Conservation (phyloP, 1,284 basidiomycete genomes). For the Sutorius eximius region DNA sequence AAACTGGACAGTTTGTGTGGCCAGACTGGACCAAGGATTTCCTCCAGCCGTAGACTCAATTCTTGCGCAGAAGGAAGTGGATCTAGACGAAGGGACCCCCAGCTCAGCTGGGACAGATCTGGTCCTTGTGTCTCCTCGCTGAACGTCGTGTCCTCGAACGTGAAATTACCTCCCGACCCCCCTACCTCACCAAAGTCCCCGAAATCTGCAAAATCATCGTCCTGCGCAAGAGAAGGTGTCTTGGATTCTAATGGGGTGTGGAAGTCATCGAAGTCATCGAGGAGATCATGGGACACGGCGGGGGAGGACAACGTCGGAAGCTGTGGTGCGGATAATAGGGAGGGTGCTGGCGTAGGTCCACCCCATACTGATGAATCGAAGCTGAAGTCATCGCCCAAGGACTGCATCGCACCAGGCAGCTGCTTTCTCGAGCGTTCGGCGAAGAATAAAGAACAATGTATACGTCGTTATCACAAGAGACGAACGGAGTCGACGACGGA, state of each 20-base stretch:
- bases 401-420: constrained; percentile 21
- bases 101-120: constrained; percentile 46
- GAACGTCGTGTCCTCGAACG: constrained; percentile 45
- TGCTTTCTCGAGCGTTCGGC: constrained; percentile 1
- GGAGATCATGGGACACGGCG: constrained; percentile 47
- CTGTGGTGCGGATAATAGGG: constrained; percentile 33
- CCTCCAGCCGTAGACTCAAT: constrained; percentile 61
- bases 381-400: constrained; percentile 69
- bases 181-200: constrained; percentile 79
- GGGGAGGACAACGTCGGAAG: constrained; percentile 27
- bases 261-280: constrained; percentile 71
- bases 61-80: constrained; percentile 59
- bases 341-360: constrained; percentile 41
- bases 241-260: constrained; percentile 52
- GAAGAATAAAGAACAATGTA: constrained; percentile 6
- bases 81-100: constrained; percentile 65
- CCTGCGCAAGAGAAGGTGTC: constrained; percentile 42
- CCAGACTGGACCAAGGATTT: constrained; percentile 69
- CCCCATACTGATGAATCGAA: constrained; percentile 76
- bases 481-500: background rate
- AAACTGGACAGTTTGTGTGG: constrained; percentile 48
- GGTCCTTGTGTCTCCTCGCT: constrained; percentile 39
- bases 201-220: constrained; percentile 84
- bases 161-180: constrained; percentile 32
- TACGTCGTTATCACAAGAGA: background rate